A percentile compares a stretch with the other conserved stretches of the same genome.
Conservation (phyloP, 2,329 filamentous ascomycete species). For the Clarireedia sp. region DNA sequence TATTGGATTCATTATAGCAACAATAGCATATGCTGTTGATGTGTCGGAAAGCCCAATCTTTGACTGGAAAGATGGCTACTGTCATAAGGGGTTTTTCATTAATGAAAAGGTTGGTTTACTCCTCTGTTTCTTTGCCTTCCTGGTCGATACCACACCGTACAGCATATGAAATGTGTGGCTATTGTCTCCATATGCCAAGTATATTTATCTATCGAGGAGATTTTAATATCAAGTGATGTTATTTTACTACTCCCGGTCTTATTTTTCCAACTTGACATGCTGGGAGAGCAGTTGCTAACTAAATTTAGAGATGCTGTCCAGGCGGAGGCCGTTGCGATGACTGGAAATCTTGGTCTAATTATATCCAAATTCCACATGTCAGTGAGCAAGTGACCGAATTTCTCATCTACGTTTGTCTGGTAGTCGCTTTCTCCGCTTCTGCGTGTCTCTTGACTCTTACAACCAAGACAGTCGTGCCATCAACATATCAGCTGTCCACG, state of each 20-base stretch:
- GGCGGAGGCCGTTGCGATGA: conserved; percentile 45
- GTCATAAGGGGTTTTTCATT: conserved; percentile 60
- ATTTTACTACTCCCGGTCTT: no score
- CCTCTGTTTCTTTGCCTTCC: background rate
- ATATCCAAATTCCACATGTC: conserved; percentile 24
- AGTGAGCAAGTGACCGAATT: conserved; percentile 64
- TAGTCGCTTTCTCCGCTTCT: conserved; percentile 59
- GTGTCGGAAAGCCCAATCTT: conserved; percentile 79
- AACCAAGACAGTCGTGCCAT: conserved; percentile 92
- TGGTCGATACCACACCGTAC: background rate
- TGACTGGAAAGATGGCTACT: conserved; percentile 88
- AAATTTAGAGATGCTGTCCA: conserved; percentile 44
- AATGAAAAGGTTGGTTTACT: conserved; percentile 53
- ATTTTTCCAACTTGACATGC: background rate
- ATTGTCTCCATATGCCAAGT: no score
- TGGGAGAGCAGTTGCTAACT: conserved; percentile 15
- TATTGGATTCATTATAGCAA: conserved; percentile 77
- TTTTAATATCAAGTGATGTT: background rate
- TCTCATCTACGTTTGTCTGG: conserved; percentile 63
- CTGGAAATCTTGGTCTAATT: conserved; percentile 57
- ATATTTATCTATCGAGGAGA: background rate
- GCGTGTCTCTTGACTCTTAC: conserved; percentile 76
- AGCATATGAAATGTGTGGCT: no score
- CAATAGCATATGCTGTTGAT: conserved; percentile 82
- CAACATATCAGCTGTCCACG: conserved; percentile 76